Evolutionary conservation across 495 filamentous ascomycete species (phyloP).

Genomic region (Aspergillus steynii): DNA sequence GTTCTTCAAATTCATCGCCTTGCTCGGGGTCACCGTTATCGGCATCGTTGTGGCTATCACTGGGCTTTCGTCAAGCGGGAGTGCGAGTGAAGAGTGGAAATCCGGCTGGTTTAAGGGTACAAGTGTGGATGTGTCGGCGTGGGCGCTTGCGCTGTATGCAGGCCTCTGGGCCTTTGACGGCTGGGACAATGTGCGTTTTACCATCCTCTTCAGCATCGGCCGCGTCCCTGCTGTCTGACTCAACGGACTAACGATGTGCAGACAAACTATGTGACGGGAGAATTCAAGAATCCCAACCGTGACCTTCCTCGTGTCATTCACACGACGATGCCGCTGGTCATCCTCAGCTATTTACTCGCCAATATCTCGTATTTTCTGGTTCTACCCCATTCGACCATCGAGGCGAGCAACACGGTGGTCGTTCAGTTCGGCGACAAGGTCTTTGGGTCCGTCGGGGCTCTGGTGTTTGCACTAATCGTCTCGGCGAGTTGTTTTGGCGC

Average conservation of each 20-base stretch:
- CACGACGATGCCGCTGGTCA: constrained; percentile 94
- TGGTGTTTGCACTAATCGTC: constrained; percentile 87
- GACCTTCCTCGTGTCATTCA: constrained; percentile 95
- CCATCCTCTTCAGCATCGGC: neutral
- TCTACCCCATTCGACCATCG: constrained; percentile 76
- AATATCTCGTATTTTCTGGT: constrained; percentile 95
- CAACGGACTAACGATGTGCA: constrained; percentile 30
- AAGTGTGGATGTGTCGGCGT: constrained; percentile 71
- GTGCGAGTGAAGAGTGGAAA: constrained; percentile 85
- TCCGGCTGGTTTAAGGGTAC: constrained; percentile 89
- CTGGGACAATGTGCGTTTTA: constrained; percentile 89
- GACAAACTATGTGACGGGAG: constrained; percentile 96
- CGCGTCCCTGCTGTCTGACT: neutral
- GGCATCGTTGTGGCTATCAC: constrained; percentile 90
- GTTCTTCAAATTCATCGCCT: constrained; percentile 92
- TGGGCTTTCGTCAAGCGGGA: constrained; percentile 72
- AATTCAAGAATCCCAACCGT: constrained; percentile 87
- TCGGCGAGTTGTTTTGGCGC: constrained; percentile 87
- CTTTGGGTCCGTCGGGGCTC: constrained; percentile 78
- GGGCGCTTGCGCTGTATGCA: constrained; percentile 92
- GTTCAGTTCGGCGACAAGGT: constrained; percentile 91
- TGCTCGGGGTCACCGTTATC: constrained; percentile 82
- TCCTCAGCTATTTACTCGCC: constrained; percentile 83
- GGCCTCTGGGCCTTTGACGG: constrained; percentile 98
- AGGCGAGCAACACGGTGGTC: constrained; percentile 86